These are phyloP conservation scores for Trichoderma virens DNA, from an alignment of 495 filamentous ascomycete genomes.

Conservation along the genomic window DNA sequence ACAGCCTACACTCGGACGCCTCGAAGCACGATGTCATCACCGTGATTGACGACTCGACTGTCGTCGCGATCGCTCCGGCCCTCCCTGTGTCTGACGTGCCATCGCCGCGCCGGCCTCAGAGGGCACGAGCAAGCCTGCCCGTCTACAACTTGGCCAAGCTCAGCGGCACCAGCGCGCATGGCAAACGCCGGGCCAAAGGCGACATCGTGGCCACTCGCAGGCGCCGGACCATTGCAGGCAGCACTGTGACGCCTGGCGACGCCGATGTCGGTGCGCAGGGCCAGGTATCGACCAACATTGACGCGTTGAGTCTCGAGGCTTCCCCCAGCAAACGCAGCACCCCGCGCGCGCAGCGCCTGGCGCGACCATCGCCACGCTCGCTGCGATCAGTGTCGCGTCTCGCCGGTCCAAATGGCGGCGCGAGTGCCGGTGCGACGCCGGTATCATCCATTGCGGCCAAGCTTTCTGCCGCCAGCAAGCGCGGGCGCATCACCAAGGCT, in stretches of 20 bases:
- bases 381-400: constrained; percentile 35
- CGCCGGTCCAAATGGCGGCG: constrained; percentile 21
- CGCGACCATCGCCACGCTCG: constrained; percentile 24
- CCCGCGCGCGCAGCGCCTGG: constrained; percentile 21
- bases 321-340: constrained; percentile 26
- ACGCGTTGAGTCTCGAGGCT: constrained; percentile 28
- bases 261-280: neutral
- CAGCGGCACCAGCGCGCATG: constrained; percentile 37
- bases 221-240: constrained; percentile 36
- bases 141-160: constrained; percentile 51
- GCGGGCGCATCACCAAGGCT: constrained; percentile 31
- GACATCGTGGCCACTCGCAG: constrained; percentile 28
- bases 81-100: constrained; percentile 12
- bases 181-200: constrained; percentile 32
- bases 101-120: constrained; percentile 30
- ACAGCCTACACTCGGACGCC: constrained; percentile 36
- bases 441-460: constrained; percentile 38
- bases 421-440: constrained; percentile 17
- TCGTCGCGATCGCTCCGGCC: neutral
- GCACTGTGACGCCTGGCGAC: constrained; percentile 17
- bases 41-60: neutral
- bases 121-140: constrained; percentile 36
- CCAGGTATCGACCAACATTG: constrained; percentile 14
- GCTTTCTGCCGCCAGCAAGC: constrained; percentile 36
- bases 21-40: constrained; percentile 15